Base-by-base conservation (phyloP, 805 yeast species). In the Saccharomycopsis amapae region DNA sequence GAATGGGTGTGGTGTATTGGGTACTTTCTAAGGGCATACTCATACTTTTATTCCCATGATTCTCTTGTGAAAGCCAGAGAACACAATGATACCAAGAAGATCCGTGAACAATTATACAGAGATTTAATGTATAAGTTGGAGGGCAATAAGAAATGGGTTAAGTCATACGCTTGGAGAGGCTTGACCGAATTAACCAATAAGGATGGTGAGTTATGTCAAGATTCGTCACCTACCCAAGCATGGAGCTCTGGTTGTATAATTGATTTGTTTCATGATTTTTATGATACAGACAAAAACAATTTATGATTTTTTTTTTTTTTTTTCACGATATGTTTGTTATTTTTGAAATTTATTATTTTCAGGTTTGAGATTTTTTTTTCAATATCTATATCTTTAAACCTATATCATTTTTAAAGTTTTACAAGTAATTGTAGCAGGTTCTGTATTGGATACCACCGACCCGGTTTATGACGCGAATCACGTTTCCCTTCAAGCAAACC, bases 1-100 rank as follows among this genome's bases (percentile, higher is more conserved):
- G 98, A 93, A 61, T 90, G 98, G 98, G 84, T 85, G 28, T 90
- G 97, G 97, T 75, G 79, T 48, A 71, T 73, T 22, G 98, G 98
- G 2, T 88, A 78, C 62, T 90, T 87, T 59, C 64, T 93, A 54
- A 75, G 97, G 52, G 95, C 97, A 0, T 79, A 71, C 56, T 66
- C 76, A 32, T 61, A 66, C 38, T 77, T 82, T 58, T 78, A 79
- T 55, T 62, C 69, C 39, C 47, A 58, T 2, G 58, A 63, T 4
- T 63, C 66, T 1, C 56, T 58, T 12, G 64, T 72, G 52, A 56
- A 63, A 44, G 57, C 61, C 48, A 57, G 56, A 1, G 52, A 53
- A 35, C 48, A 55, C 40, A 52, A 55, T 9, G 54, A 62, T 26
- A 63, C 62, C 10, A 45, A 37, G 5, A 19, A 15, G 7, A 22